Evolutionary conservation across 2,329 filamentous ascomycete genomes (phyloP), one percentile per base, ranked within the genome.

Genomic region (Coniochaeta sp.): DNA sequence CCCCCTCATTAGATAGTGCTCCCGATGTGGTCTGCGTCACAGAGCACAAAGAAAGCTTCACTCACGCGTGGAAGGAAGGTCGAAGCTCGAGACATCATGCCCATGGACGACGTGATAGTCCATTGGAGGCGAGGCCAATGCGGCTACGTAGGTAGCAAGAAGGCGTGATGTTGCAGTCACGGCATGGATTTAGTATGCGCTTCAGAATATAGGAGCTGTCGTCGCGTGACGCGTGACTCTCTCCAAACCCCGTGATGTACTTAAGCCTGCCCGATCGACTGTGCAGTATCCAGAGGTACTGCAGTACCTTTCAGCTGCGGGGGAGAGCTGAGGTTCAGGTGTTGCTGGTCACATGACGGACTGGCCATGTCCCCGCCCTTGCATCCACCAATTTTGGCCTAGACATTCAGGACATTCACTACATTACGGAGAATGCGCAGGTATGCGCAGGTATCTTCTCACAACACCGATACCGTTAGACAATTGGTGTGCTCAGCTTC

Each of bases 81-180:
- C 81, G 71, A 88, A 88, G 69, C 83, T 88, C 59, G 83, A 81
- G 63, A 82, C 74, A 65, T 87, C 85, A 65, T 80, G 78, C 64
- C 82, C 83, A 69, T 87, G 84, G 61, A 85, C 77, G 55, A 79
- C 74, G 70, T 84, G 78, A 69, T 85, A 84, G 68, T 85, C 81
- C 83, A 85, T 86, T 19, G 38, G 22, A 26, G 32, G 26, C 19
- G 7, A 28, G 30, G 24, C 24, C 47, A 17, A 52, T 7, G 22
- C 12, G 24, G 47, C 26, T 30, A 6, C 26, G 16, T 52, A 52
- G 19, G 24, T 52, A 52, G 47, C 42, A 47, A 32, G 34, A 36
- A 19, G 14, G 19, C 16, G 12, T 10, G 47, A 52, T 17, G 2
- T 24, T 24, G 14, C 19, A 47, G 9, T 14, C 42, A 56, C 54